Percentiles rank a stretch among this genome's conserved stretches.
These are phyloP conservation scores for Colletotrichum australisinense DNA, from an alignment of 2,329 filamentous ascomycete genomes.

Conservation along the genomic window DNA sequence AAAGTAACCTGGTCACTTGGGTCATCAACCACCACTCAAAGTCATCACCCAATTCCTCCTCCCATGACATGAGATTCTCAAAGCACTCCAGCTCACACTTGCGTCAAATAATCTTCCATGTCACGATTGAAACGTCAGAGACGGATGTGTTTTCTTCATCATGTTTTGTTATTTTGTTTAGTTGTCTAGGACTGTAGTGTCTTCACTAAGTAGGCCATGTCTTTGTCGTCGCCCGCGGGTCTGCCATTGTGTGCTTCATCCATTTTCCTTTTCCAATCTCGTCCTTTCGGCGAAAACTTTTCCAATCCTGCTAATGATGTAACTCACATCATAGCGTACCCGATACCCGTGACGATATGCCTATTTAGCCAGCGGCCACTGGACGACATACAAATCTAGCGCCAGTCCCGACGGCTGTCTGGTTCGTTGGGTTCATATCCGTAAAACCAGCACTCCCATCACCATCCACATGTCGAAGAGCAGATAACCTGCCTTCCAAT, in stretches of 20 bases:
- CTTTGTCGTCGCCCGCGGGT: background rate
- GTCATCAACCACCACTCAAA: no score
- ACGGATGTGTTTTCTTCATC: background rate
- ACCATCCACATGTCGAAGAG: background rate
- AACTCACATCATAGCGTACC: background rate
- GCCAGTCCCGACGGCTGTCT: slow-evolving; percentile 18
- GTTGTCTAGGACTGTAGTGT: slow-evolving; percentile 29
- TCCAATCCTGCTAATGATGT: background rate
- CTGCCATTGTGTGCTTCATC: slow-evolving; percentile 9
- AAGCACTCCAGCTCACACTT: no score
- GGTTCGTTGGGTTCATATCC: slow-evolving; percentile 12
- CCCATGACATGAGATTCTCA: no score
- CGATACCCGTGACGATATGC: background rate
- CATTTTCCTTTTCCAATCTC: slow-evolving; percentile 23
- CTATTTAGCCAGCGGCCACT: background rate
- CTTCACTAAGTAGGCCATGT: background rate
- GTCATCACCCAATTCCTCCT: no score
- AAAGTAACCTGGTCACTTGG: background rate
- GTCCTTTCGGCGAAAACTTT: background rate
- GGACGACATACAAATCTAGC: slow-evolving; percentile 4
- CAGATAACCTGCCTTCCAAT: slow-evolving; percentile 1
- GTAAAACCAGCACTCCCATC: slow-evolving; percentile 23
- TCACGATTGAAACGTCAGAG: no score
- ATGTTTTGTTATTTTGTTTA: slow-evolving; percentile 23
- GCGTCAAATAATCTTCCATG: no score